Base-by-base conservation (phyloP, 345 rosid genomes). In the Sonneratia alba region DNA sequence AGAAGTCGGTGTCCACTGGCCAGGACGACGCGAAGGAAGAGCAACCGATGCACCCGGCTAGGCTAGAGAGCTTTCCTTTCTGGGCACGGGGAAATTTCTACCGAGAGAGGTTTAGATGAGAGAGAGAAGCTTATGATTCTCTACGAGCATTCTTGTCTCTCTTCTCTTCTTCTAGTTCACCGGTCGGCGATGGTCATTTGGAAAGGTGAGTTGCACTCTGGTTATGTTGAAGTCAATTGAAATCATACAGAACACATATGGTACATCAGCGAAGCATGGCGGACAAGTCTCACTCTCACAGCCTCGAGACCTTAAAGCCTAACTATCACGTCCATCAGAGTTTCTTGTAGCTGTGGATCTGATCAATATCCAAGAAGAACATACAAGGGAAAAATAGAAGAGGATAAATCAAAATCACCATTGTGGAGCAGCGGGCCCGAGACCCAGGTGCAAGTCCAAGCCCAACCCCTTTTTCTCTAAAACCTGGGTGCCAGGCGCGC, bases 391-490 rank as follows among this genome's bases (percentile, higher is more conserved):
- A 11, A 47, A 47, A 6, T 6, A 47, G 51, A 9, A 40, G 0
- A 27, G 32, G 6, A 38, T 82, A 53, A 87, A 27, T 27, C 32
- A 27, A 27, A 27, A 27, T 27, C 32, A 27, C 32, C 32, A 27
- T 27, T 27, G 32, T n/a, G 84, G 79, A 27, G 82, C 89, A 34
- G 83, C 84, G 4, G 91, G 89, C 74, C 92, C 88, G 49, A 90
- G 91, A 73, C 98, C 81, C 43, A 92, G 87, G 75, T 90, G 96
- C 64, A 92, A 85, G 76, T 92, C 88, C 74, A 92, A 77, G 70
- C 90, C 91, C 77, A 90, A 75, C 18, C 80, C 80, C 72, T 27
- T 27, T 27, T 82, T 84, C 70, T 90, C 87, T n/a, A 48, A 22
- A 37, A 66, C 40, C 36, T 73, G 32, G 32, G 32, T 27, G 32